Evolutionary conservation across 257 asterid genomes (phyloP), one percentile per base, ranked within the genome.

Genomic region (Thymus quinquecostatus): DNA sequence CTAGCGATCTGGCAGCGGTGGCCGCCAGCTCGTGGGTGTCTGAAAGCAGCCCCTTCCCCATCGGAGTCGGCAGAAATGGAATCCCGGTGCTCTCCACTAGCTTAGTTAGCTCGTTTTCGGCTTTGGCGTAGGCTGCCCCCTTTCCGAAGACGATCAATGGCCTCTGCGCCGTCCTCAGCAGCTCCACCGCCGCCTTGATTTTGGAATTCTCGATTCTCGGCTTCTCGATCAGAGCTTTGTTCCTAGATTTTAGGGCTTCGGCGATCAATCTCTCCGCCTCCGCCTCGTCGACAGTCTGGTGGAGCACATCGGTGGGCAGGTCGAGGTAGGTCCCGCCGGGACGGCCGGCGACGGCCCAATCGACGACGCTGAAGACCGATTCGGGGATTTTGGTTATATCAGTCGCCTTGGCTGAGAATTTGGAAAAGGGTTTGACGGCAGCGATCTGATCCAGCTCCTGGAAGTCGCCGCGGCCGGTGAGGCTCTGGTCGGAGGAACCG

Each of bases 141-240:
- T 92, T 92, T 13, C 98, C 97, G 49, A 92, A 87, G 72, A 92
- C 96, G 57, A 92, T 87, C 85, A 92, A 78, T n/a, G 98, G 98
- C 75, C 98, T 84, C 77, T 87, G 83, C 3, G 98, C 97, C 0
- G 75, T 55, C 64, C 95, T 87, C 68, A 92, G 74, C 72, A 92
- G 74, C 56, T 78, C 86, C 61, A 84, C 98, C 3, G 93, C 96
- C 73, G 85, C 90, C 32, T 70, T 81, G 21, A 92, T 79, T 48
- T 79, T 85, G 0, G 80, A 73, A 64, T 33, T 13, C n/a, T 61
- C 66, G 33, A 90, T 73, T 59, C 13, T 65, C 5, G 93, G 88
- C 43, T 74, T 89, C 60, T 68, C 75, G 4, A 79, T 72, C 66
- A 80, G 34, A 10, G 77, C 77, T 45, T 83, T 76, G 41, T 78